Evolutionary conservation across 2,329 filamentous ascomycete species (phyloP).

Genomic region (Paracoccidioides lutzii): DNA sequence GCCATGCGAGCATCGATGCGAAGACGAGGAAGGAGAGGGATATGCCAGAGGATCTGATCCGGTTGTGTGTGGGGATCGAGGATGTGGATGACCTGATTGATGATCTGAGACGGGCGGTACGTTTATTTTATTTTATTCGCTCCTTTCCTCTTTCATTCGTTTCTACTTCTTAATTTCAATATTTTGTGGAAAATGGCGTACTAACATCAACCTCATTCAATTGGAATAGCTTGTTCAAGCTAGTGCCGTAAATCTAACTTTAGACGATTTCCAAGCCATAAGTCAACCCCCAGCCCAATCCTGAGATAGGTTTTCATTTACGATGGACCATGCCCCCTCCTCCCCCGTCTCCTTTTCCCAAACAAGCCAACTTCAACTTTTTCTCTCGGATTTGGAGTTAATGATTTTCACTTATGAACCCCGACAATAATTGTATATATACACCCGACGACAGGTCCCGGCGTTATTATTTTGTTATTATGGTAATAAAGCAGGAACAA

Average conservation of each 20-base stretch:
- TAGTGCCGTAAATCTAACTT: conserved; percentile 73
- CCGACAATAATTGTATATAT: not conserved
- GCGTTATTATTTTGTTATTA: conserved; percentile 4
- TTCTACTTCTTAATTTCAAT: not conserved
- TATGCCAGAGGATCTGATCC: conserved; percentile 93
- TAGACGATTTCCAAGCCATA: conserved; percentile 67
- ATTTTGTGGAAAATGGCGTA: not conserved
- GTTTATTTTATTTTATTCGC: not conserved
- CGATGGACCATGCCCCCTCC: not conserved
- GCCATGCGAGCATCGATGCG: conserved; percentile 93
- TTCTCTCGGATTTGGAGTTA: not conserved
- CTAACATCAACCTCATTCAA: conserved; percentile 3
- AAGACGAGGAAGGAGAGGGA: conserved; percentile 80
- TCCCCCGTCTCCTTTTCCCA: not conserved
- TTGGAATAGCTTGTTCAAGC: conserved; percentile 67
- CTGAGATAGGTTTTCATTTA: not conserved
- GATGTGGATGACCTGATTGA: conserved; percentile 85
- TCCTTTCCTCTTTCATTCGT: not conserved
- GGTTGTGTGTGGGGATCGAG: conserved; percentile 92
- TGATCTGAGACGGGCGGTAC: conserved; percentile 79
- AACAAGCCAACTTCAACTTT: conserved; percentile 8
- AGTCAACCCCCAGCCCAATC: conserved; percentile 2
- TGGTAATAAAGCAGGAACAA: not conserved
- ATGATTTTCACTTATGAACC: not conserved
- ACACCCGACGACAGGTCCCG: not conserved